A percentile compares a stretch with the other conserved stretches of the same genome.
phyloP scores from a whole-genome alignment of 495 filamentous ascomycete species.

The Tricharina praecox region DNA sequence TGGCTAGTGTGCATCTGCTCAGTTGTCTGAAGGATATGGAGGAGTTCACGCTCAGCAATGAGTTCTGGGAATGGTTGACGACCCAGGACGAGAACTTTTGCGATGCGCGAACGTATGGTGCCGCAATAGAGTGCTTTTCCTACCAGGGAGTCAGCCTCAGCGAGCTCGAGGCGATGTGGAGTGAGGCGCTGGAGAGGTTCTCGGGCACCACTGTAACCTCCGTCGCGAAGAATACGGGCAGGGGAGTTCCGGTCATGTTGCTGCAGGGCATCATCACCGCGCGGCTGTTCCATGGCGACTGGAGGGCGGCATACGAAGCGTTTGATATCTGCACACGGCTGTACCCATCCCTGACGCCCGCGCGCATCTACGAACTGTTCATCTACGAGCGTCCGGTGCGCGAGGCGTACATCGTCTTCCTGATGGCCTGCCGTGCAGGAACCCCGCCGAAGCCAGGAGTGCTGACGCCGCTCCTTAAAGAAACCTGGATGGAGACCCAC shows the following conservation, averaged over 20 bases:
- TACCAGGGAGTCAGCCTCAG: constrained; percentile 27
- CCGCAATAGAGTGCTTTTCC: constrained; percentile 33
- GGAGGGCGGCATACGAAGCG: constrained; percentile 32
- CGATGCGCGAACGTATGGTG: constrained; percentile 31
- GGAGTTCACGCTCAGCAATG: constrained; percentile 26
- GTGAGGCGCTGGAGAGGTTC: constrained; percentile 29
- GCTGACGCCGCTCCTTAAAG: constrained; percentile 21
- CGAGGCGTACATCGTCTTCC: constrained; percentile 33
- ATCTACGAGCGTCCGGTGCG: constrained; percentile 31
- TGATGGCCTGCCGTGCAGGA: constrained; percentile 33
- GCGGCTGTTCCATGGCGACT: constrained; percentile 31
- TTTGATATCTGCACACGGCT: constrained; percentile 33
- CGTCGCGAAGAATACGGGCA: constrained; percentile 16
- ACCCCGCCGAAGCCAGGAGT: constrained; percentile 19
- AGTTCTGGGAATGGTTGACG: constrained; percentile 33
- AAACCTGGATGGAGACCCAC: constrained; percentile 12
- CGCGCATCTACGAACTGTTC: constrained; percentile 31
- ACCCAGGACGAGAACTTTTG: constrained; percentile 27
- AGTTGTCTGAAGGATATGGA: constrained; percentile 32
- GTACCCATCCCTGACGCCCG: constrained; percentile 29
- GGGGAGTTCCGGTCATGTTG: constrained; percentile 28
- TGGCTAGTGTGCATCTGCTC: constrained; percentile 32
- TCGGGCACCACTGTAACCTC: constrained; percentile 8
- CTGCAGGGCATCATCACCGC: constrained; percentile 36
- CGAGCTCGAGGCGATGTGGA: constrained; percentile 30